These are phyloP conservation scores for Verticillium tricorpus DNA, from an alignment of 2,329 filamentous ascomycete species.

Conservation along the genomic window DNA sequence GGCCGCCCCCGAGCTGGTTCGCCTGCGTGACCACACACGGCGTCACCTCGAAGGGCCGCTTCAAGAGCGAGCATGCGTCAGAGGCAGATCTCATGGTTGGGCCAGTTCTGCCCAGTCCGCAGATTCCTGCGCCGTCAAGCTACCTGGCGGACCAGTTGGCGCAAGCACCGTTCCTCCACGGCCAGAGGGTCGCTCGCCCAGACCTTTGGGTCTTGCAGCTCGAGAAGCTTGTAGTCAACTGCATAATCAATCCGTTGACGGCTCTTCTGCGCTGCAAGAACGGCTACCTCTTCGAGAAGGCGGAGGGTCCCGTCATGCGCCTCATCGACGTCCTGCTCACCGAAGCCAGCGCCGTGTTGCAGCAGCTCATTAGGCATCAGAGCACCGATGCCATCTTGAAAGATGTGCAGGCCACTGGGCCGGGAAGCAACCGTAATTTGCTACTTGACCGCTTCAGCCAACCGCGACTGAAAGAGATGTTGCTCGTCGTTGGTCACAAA, in stretches of 20 bases:
- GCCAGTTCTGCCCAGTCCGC: conserved; percentile 30
- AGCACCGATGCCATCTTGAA: conserved; percentile 33
- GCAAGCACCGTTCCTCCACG: conserved; percentile 37
- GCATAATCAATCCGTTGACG: conserved; percentile 80
- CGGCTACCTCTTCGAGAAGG: conserved; percentile 65
- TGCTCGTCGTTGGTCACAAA: conserved; percentile 42
- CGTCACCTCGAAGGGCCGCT: conserved; percentile 44
- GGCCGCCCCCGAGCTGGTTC: conserved; percentile 61
- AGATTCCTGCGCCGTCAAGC: conserved; percentile 2
- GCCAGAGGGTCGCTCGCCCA: conserved; percentile 29
- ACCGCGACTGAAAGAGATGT: conserved; percentile 34
- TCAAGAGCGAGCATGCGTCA: conserved; percentile 48
- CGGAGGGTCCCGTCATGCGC: conserved; percentile 41
- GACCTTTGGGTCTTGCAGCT: conserved; percentile 63
- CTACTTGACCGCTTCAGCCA: conserved; percentile 38
- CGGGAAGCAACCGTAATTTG: neutral
- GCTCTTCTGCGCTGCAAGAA: conserved; percentile 73
- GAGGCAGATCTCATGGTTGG: conserved; percentile 44
- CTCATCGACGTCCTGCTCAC: conserved; percentile 65
- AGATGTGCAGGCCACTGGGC: neutral
- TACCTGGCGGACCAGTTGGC: conserved; percentile 40
- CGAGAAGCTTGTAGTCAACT: conserved; percentile 80
- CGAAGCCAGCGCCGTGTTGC: conserved; percentile 74
- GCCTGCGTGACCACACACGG: conserved; percentile 60
- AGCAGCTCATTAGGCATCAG: conserved; percentile 59